Percentiles rank a stretch among this genome's conserved stretches.
These are phyloP conservation scores for Pythium angustatum DNA, from an alignment of 352 stramenopile species.

Conservation along the genomic window DNA sequence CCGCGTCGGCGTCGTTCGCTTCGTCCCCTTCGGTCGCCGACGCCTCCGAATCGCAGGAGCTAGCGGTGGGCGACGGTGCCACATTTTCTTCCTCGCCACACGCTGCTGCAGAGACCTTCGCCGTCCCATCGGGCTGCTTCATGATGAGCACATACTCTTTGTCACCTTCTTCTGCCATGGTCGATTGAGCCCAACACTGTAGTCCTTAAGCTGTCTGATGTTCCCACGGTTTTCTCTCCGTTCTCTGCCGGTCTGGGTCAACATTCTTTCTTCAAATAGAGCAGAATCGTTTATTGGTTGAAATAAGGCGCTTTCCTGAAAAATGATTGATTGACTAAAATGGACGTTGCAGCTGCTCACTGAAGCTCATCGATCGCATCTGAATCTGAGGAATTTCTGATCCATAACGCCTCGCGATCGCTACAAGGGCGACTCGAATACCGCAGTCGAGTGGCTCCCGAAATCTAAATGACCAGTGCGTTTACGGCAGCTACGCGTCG, in stretches of 20 bases:
- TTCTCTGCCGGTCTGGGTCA: not conserved
- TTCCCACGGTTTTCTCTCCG: not conserved
- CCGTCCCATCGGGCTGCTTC: conserved; percentile 18
- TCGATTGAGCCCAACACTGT: not conserved
- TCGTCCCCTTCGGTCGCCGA: conserved; percentile 23
- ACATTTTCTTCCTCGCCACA: conserved; percentile 33
- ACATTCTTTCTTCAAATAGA: conserved; percentile 1
- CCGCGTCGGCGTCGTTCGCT: not conserved
- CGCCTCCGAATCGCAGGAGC: conserved; percentile 32
- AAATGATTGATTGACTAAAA: too few relatives aligned
- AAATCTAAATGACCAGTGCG: too few relatives aligned
- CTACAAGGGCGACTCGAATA: too few relatives aligned
- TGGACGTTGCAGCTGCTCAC: too few relatives aligned
- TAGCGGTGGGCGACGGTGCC: conserved; percentile 31
- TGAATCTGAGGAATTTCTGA: too few relatives aligned
- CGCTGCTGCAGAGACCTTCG: conserved; percentile 6
- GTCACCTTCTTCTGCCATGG: conserved; percentile 33
- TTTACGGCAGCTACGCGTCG: too few relatives aligned
- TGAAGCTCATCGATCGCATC: too few relatives aligned
- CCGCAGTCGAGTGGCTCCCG: too few relatives aligned
- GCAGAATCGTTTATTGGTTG: too few relatives aligned
- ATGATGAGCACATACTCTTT: conserved; percentile 81
- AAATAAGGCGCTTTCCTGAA: too few relatives aligned
- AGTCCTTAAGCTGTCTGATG: not conserved
- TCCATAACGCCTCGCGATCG: too few relatives aligned